A percentile compares a stretch with the other conserved stretches of the same genome.
phyloP scores from a whole-genome alignment of 2,329 filamentous ascomycete species.

The Bipolaris zeicola region DNA sequence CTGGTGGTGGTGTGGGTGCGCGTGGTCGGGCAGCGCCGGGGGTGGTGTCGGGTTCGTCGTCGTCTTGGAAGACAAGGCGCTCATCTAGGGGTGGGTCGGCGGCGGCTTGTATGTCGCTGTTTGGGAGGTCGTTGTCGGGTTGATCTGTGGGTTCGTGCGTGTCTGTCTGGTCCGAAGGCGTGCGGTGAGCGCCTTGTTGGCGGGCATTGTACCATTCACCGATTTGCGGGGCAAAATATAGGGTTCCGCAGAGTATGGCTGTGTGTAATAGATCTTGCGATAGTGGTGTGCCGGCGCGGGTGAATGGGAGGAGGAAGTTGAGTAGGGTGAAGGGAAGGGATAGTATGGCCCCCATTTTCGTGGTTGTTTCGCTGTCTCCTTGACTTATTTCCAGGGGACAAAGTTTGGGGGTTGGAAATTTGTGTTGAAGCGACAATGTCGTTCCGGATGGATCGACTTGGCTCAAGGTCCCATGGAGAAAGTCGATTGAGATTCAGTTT shows the following conservation, averaged over 20 bases:
- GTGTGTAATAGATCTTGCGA: conserved; percentile 56
- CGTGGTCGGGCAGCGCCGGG: conserved; percentile 16
- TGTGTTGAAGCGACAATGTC: conserved; percentile 1
- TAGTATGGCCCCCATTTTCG: conserved; percentile 39
- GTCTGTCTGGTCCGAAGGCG: background rate
- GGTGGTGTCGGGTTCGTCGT: conserved; percentile 16
- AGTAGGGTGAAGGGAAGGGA: conserved; percentile 39
- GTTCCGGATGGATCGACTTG: background rate
- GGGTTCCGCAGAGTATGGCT: conserved; percentile 49
- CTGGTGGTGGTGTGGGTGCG: conserved; percentile 40
- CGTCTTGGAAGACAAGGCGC: conserved; percentile 31
- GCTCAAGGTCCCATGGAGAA: conserved; percentile 4
- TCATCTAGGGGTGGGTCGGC: conserved; percentile 34
- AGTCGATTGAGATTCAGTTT: background rate
- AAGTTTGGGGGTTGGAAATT: conserved; percentile 1
- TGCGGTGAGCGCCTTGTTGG: conserved; percentile 13
- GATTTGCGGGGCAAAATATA: conserved; percentile 56
- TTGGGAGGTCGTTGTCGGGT: background rate
- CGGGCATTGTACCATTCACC: conserved; percentile 47
- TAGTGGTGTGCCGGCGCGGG: conserved; percentile 54
- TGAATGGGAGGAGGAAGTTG: conserved; percentile 56
- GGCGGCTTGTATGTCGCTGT: conserved; percentile 9
- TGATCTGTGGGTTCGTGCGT: background rate
- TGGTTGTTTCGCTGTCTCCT: background rate
- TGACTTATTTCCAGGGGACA: background rate